Conservation (phyloP, 2,329 filamentous ascomycete genomes). For the Ilyonectria destructans region DNA sequence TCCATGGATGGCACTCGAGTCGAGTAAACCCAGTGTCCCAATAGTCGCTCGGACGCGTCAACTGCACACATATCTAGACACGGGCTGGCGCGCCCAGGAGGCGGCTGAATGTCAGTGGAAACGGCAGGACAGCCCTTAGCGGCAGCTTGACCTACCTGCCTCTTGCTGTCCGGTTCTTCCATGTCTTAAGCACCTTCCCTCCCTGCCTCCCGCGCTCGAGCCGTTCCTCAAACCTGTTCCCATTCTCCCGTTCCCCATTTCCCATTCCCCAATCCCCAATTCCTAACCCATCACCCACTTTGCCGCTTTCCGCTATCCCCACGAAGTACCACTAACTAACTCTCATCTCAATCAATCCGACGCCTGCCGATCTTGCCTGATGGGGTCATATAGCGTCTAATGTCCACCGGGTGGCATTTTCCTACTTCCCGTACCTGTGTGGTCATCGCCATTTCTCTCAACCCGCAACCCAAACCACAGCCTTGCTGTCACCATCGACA, state of each 20-base stretch:
- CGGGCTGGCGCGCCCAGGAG: slow-evolving; percentile 31
- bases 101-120: slow-evolving; percentile 40
- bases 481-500: not conserved
- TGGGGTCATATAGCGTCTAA: slow-evolving; percentile 21
- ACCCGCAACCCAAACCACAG: not conserved
- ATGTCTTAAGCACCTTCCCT: slow-evolving; percentile 15
- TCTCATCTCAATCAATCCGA: slow-evolving; percentile 10
- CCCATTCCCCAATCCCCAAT: slow-evolving; percentile 18
- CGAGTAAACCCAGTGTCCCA: slow-evolving; percentile 5
- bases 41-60: slow-evolving; percentile 12
- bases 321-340: slow-evolving; percentile 9
- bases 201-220: slow-evolving; percentile 3
- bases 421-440: not conserved
- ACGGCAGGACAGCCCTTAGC: slow-evolving; percentile 42
- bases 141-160: slow-evolving; percentile 44
- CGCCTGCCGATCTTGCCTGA: slow-evolving; percentile 17
- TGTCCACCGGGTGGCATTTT: slow-evolving; percentile 2
- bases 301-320: not conserved
- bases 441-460: not conserved
- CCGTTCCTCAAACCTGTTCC: slow-evolving; percentile 11
- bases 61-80: slow-evolving; percentile 17
- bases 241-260: slow-evolving; percentile 10
- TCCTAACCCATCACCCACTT: slow-evolving; percentile 7
- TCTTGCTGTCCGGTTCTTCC: slow-evolving; percentile 32
- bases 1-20: not conserved